Conservation (phyloP, 2,329 filamentous ascomycete genomes). For the Xylariales sp. region DNA sequence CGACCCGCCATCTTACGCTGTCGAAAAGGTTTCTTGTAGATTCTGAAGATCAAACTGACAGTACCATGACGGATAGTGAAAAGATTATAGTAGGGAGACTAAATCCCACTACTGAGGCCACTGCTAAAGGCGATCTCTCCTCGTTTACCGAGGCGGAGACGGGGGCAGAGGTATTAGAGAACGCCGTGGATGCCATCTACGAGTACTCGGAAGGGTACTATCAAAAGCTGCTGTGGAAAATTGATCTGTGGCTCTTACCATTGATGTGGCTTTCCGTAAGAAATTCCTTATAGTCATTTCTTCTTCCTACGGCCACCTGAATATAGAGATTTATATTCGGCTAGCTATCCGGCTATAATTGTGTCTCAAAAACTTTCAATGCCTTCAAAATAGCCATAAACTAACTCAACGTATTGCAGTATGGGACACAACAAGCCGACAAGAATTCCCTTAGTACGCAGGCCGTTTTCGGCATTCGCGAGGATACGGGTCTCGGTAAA, state of each 20-base stretch:
- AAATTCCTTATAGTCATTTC: no score
- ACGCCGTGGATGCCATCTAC: conserved; percentile 3
- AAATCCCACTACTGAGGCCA: neutral
- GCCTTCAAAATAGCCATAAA: no score
- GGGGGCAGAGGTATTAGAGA: conserved; percentile 1
- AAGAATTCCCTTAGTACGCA: conserved; percentile 49
- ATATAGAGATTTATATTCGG: no score
- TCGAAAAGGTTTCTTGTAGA: neutral
- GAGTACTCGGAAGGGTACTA: conserved; percentile 41
- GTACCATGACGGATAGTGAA: neutral
- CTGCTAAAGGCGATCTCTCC: neutral
- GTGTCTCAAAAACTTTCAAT: no score
- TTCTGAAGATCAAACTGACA: neutral
- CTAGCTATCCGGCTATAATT: no score
- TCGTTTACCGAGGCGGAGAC: neutral
- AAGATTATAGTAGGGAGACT: neutral
- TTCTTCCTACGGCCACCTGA: no score
- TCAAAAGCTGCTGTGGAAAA: conserved; percentile 47
- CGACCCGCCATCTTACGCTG: neutral
- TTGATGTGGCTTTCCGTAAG: conserved; percentile 47
- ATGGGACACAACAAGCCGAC: conserved; percentile 47
- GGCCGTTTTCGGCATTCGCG: conserved; percentile 47
- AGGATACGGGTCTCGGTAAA: conserved; percentile 44
- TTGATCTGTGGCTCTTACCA: conserved; percentile 48
- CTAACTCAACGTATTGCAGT: conserved; percentile 17